Evolutionary conservation across 495 filamentous ascomycete genomes (phyloP), one percentile per base, ranked within the genome.

Genomic region (Staphylotrichum tortipilum): DNA sequence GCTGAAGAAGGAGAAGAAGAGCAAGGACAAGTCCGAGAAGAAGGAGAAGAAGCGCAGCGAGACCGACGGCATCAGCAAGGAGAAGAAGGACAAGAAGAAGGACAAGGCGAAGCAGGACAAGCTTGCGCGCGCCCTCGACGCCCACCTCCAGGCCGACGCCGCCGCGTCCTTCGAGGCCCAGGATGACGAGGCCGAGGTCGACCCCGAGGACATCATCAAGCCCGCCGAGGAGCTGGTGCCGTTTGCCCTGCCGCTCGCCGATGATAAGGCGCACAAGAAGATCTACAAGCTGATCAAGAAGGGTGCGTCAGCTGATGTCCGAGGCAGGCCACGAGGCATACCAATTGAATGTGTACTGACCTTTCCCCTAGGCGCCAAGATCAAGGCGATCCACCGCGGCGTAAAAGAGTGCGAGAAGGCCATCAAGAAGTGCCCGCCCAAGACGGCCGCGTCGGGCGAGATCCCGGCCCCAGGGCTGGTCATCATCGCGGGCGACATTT

Each of bases 371-470:
- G 91, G 88, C 44, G 87, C 89, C 51, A 95, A 94, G 71, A 79
- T 86, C 72, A 92, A 89, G 72, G 81, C 85, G 50, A 84, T 99
- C 68, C 89, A 91, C 71, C 90, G 94, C 61, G 92, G 92, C 69
- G 91, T 97, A 35, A 97, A 97, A 72, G 92, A 99, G 72, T 88
- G 92, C 64, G 88, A 95, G 72, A 99, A 99, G 75, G 80, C 88
- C 18, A 84, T 99, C 59, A 86, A 90, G 68, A 95, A 95, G 72
- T 86, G 85, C 5, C 77, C 87, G 47, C 68, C 79, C 70, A 61
- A 61, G 47, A 70, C 77, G 53, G 76, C 79, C 43, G 68, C 72
- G 18, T 73, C 74, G 18, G 57, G 70, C 47, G 63, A 73, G 59
- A 54, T 74, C 11, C 60, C 76, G 17, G 79, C 81, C 50, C 75